phyloP scores from a whole-genome alignment of 177 flowering plant genomes.

The Vitis hybrid region DNA sequence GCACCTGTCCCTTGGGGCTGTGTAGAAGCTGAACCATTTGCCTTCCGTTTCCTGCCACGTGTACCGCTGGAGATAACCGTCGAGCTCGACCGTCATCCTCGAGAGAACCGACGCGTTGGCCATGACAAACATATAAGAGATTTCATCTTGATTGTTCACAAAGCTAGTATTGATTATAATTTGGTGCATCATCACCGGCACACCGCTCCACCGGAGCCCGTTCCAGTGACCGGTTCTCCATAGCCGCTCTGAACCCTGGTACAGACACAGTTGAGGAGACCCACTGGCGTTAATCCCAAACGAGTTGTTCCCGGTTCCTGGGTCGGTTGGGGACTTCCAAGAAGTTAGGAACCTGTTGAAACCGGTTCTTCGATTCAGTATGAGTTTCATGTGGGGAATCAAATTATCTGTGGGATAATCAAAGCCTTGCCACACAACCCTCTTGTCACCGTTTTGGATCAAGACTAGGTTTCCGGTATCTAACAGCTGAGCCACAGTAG shows the following conservation, averaged over 20 bases:
- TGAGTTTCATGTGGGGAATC: no score
- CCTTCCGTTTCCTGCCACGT: not conserved
- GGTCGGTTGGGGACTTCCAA: not conserved
- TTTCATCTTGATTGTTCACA: constrained; percentile 12
- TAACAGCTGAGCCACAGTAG: constrained; percentile 11
- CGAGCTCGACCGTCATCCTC: no score
- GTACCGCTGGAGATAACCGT: not conserved
- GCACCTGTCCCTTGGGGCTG: no score
- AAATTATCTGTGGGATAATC: no score
- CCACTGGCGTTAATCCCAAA: no score
- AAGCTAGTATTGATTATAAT: not conserved
- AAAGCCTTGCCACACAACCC: no score
- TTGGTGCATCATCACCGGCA: constrained; percentile 12
- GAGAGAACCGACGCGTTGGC: no score
- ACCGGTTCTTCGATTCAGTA: no score
- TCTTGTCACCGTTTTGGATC: no score
- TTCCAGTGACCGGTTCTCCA: constrained; percentile 15
- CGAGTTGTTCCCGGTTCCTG: no score
- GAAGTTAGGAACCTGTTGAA: not conserved
- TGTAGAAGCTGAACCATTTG: not conserved
- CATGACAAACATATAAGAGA: not conserved
- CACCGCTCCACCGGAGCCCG: constrained; percentile 25
- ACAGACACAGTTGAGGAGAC: no score
- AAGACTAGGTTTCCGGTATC: constrained; percentile 20
- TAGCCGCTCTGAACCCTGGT: no score